Conservation (phyloP, 805 yeast species). For the Saccharomycopsis olivae region DNA sequence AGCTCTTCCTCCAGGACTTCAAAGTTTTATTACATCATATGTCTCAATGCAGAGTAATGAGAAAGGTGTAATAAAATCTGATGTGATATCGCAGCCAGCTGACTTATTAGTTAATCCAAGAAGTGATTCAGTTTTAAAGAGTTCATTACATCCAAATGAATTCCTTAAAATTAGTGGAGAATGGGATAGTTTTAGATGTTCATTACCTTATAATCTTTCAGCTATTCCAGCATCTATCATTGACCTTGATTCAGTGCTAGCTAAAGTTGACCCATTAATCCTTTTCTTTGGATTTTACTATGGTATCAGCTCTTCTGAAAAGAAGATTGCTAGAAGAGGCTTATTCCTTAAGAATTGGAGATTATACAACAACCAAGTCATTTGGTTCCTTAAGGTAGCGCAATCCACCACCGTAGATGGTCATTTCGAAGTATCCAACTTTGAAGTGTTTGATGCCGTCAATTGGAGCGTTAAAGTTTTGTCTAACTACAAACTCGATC, state of each 20-base stretch:
- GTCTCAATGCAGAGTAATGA: slow-evolving; percentile 8
- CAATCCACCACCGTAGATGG: neutral
- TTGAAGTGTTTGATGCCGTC: slow-evolving; percentile 15
- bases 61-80: too few relatives aligned
- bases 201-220: slow-evolving; percentile 2
- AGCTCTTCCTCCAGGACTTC: slow-evolving; percentile 24
- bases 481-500: slow-evolving; percentile 13
- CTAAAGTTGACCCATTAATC: slow-evolving; percentile 7
- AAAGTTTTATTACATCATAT: slow-evolving; percentile 23
- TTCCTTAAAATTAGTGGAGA: slow-evolving; percentile 10
- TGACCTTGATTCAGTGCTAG: slow-evolving; percentile 4
- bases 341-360: slow-evolving; percentile 16
- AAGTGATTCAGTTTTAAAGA: slow-evolving; percentile 3
- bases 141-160: slow-evolving; percentile 8
- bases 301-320: slow-evolving; percentile 12
- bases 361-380: slow-evolving; percentile 7
- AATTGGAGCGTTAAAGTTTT: slow-evolving; percentile 12
- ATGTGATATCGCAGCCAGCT: too few relatives aligned
- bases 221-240: neutral
- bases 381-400: slow-evolving; percentile 12
- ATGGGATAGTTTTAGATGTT: slow-evolving; percentile 13
- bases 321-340: slow-evolving; percentile 12
- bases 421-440: slow-evolving; percentile 8
- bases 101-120: slow-evolving; percentile 10
- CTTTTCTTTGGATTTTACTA: slow-evolving; percentile 18